phyloP scores from a whole-genome alignment of 1,284 basidiomycete genomes.

The Cutaneotrichosporon dermatis region DNA sequence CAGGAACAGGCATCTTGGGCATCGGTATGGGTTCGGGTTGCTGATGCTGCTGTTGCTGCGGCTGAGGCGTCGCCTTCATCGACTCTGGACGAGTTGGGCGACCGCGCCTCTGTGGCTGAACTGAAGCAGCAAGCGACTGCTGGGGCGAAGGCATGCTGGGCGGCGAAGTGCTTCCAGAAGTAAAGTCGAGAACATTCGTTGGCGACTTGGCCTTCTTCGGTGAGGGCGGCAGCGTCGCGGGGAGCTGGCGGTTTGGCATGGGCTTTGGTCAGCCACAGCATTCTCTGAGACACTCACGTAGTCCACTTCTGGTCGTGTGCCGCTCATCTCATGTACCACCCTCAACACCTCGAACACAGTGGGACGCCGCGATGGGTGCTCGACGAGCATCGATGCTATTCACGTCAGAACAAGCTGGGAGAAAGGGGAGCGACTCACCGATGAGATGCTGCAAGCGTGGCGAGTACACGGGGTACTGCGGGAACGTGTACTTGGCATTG shows the following conservation, averaged over 20 bases:
- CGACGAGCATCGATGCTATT: conserved; percentile 77
- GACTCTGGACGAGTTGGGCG: conserved; percentile 36
- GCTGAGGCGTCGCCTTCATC: conserved; percentile 6
- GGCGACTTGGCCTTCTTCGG: conserved; percentile 2
- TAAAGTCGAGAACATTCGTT: conserved; percentile 46
- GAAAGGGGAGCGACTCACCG: conserved; percentile 64
- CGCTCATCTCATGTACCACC: conserved; percentile 72
- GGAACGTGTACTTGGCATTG: conserved; percentile 92
- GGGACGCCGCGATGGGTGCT: conserved; percentile 76
- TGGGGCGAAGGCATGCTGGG: conserved; percentile 22
- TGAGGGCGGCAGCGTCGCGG: neutral
- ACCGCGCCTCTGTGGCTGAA: conserved; percentile 46
- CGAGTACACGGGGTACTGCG: conserved; percentile 89
- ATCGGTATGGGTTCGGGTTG: neutral
- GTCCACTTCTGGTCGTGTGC: conserved; percentile 70
- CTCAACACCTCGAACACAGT: conserved; percentile 72
- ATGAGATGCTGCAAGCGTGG: conserved; percentile 79
- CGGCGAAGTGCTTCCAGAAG: conserved; percentile 13
- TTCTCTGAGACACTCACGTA: conserved; percentile 50
- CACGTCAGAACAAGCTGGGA: too few species aligned
- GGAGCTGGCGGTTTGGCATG: conserved; percentile 3
- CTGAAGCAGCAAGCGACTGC: conserved; percentile 29
- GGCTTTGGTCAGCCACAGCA: neutral
- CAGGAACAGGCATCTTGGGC: neutral
- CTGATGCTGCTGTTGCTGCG: neutral